Conservation (phyloP, 345 rosid species). For the Linum tenue region DNA sequence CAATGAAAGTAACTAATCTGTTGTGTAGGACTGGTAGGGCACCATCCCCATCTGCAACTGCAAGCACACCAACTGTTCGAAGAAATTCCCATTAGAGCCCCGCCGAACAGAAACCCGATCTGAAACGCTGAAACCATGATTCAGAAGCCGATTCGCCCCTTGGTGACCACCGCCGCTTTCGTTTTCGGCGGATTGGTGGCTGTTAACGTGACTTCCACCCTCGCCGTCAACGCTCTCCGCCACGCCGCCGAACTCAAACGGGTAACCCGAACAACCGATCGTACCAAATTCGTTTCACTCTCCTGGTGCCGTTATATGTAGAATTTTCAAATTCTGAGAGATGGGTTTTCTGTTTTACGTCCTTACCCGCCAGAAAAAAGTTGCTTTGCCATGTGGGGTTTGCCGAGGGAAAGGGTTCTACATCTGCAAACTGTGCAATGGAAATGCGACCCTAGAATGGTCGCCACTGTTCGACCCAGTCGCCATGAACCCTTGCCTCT, state of each 20-base stretch:
- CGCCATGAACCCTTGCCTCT: slow-evolving; percentile 65
- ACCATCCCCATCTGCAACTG: no score
- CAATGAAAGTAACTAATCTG: not conserved
- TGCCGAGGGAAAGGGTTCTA: slow-evolving; percentile 85
- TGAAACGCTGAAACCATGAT: slow-evolving; percentile 25
- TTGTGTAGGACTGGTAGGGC: not conserved
- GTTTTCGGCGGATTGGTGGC: slow-evolving; percentile 36
- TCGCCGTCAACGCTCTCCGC: slow-evolving; percentile 35
- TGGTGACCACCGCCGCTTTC: slow-evolving; percentile 29
- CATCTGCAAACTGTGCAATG: slow-evolving; percentile 73
- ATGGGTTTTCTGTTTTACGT: not conserved
- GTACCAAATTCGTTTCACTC: not conserved
- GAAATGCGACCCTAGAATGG: slow-evolving; percentile 60
- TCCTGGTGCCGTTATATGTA: not conserved
- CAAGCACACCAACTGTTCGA: slow-evolving; percentile 30
- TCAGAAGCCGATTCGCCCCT: slow-evolving; percentile 33
- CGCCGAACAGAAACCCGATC: not conserved
- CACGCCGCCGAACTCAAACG: slow-evolving; percentile 27
- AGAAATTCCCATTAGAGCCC: slow-evolving; percentile 24
- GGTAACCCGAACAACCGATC: slow-evolving; percentile 18
- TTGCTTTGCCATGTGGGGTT: slow-evolving; percentile 38
- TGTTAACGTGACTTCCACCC: slow-evolving; percentile 32
- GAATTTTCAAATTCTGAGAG: not conserved
- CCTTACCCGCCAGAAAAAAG: slow-evolving; percentile 29
- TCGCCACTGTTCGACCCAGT: slow-evolving; percentile 76